Base-by-base conservation (phyloP, 1,139 yeast genomes). In the Hyphopichia burtonii region DNA sequence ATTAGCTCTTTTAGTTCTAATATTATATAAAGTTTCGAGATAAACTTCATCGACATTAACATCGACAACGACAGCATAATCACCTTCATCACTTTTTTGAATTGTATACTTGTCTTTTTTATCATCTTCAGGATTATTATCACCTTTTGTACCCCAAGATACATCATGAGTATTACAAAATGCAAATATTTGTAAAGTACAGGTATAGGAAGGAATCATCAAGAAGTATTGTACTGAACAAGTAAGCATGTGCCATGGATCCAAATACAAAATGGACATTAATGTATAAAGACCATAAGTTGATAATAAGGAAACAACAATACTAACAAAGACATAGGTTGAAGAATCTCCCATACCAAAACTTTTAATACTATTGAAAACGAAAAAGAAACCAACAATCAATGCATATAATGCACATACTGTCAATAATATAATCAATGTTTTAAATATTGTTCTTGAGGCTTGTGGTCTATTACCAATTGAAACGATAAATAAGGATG, bases 381-480 rank as follows among this genome's bases (percentile, higher is more conserved):
- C 90, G 63, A 89, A 91, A 52, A 81, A 83, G 49, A 93, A 71
- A 31, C 97, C 98, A 49, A 91, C 86, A 36, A 82, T 71, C 43
- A 91, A 72, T 0, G 97, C 87, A 63, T 88, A 93, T 2, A 82
- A 67, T 0, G 96, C 91, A 59, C 96, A 88, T 12, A 87, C 49
- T 0, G 93, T 84, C 45, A 93, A 68, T 33, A 89, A 61, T 1
- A 83, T 71, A 65, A 93, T 87, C 36, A 93, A 76, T 0, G 77
- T 65, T 53, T 87, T 75, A 63, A 89, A 93, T 41, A 91, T 64
- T 37, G 75, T 78, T 45, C 80, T 80, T 15, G 82, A 78, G 0
- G 97, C 96, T 55, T 91, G 97, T 1, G 99, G 99, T 55, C 97
- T 76, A 58, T 93, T 93, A 50, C 98, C 99, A 76, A 91, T 86